Conservation (phyloP, 192 early-diverging fungal species). For the Irineochytrium annulatum region DNA sequence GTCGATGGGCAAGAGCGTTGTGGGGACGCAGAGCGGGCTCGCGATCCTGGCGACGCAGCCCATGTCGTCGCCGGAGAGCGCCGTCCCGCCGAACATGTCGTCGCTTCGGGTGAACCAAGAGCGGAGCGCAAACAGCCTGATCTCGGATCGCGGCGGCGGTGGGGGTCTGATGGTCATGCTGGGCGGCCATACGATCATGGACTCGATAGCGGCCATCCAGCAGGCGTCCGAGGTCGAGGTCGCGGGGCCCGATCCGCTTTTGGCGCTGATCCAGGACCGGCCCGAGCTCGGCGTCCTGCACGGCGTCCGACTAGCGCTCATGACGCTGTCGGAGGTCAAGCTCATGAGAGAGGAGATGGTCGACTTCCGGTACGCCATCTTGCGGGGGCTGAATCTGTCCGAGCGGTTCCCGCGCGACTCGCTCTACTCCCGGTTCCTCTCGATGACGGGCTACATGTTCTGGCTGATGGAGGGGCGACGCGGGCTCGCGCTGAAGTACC, state of each 20-base stretch:
- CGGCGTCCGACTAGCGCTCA: conserved; percentile 21
- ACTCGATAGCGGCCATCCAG: not conserved
- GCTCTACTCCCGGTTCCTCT: conserved; percentile 34
- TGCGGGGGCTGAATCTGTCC: conserved; percentile 38
- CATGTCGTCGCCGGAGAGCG: too few relatives aligned
- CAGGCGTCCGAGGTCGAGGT: not conserved
- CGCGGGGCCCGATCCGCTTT: conserved; percentile 4
- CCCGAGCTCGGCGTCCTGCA: conserved; percentile 20
- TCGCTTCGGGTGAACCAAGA: not conserved
- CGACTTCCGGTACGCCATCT: conserved; percentile 23
- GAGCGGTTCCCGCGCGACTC: conserved; percentile 36
- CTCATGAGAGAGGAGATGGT: conserved; percentile 5
- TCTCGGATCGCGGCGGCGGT: not conserved
- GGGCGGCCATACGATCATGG: not conserved
- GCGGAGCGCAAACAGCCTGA: not conserved
- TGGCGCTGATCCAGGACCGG: not conserved
- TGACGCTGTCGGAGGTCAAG: conserved; percentile 35
- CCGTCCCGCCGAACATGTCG: not conserved
- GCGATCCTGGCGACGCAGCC: too few relatives aligned
- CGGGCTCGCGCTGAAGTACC: conserved; percentile 18
- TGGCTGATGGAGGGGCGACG: conserved; percentile 18
- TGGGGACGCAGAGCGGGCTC: not conserved
- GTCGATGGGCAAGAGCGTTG: not conserved
- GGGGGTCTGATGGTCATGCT: not conserved
- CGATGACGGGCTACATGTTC: conserved; percentile 22